Evolutionary conservation across 106 monocot species (phyloP), one percentile per base, ranked within the genome.

Genomic region (Gastrodia elata): DNA sequence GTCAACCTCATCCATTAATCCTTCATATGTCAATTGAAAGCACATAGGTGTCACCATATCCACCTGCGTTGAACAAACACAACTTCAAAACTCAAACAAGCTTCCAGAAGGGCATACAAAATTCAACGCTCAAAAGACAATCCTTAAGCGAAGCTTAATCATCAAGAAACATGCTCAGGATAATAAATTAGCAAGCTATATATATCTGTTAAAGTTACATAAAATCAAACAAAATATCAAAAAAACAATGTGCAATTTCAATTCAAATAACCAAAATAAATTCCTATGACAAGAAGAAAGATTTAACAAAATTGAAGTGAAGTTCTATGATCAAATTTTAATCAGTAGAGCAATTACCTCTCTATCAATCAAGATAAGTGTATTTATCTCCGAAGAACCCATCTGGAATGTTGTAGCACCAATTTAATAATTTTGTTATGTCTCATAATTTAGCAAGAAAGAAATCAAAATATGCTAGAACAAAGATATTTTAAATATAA

Each of bases 1-100:
- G 64, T 73, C 68, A 44, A 98, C 98, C 98, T 98, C 98, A 85
- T 98, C 98, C 26, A 98, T 72, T 79, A 98, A 75, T 68, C 98
- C 98, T 84, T 98, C 98, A 71, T 98, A 98, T 25, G 93, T 98
- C 65, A 98, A 81, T 69, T 86, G 93, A 83, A 84, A 88, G 80
- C 98, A 98, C 98, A 98, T 93, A 0, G 98, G 98, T 68, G 98
- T 98, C 73, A 93, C 75, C 88, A 98, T 91, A 80, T 98, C 98
- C 76, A 98, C 98, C 96, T 97, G 86, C 25, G 26, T 26, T 3
- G 40, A 24, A 6, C n/a, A 38, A 69, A 69, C 40, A 69, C 25
- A 69, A 40, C 39, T 67, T 18, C 39, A 10, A 0, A 40, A 69
- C 10, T 24, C 38, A 8, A 10, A 26, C 38, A 69, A 69, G 39